Evolutionary conservation across 192 early-diverging fungal species (phyloP), one percentile per base, ranked within the genome.

Genomic region (Coemansia sp.): DNA sequence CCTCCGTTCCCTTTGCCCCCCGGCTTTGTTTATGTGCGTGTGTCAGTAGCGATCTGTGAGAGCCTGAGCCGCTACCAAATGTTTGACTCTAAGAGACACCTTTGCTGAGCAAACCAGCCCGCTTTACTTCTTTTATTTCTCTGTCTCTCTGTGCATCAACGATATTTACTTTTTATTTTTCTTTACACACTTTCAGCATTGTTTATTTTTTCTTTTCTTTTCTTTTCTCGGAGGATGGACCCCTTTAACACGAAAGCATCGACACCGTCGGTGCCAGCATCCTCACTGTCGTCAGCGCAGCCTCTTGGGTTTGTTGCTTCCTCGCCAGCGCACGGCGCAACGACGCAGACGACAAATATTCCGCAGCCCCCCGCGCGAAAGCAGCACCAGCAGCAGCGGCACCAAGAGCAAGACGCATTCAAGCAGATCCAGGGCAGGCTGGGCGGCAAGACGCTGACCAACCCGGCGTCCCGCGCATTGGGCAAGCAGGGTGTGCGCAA

Each of bases 391-490:
- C 49, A 38, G 34, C 62, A 53, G 19, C 19, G 62, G 13, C 62
- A 20, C 10, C 46, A 32, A n/a, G 25, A 15, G 15, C 33, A 59
- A 9, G 38, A 34, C 4, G 58, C 22, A 15, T 38, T 32, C 32
- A 48, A n/a, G 13, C 33, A 36, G 48, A 43, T 46, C 46, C 63
- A 48, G 29, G n/a, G 29, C 36, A 43, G 34, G 25, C 3, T 52
- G 35, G 7, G 20, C 45, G 53, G 36, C 56, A 19, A 40, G 54
- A 66, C 50, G 11, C 49, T 52, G 1, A 52, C 49, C 59, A 45
- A 66, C 40, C 74, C 65, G 4, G 69, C 74, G 5, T 20, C 49
- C 8, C 43, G 67, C 7, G 68, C 68, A 9, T 13, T 75, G 53
- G 71, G 54, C 35, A 69, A 25, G 35, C 62, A 59, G 38, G 63